A percentile compares a stretch with the other conserved stretches of the same genome.
Evolutionary conservation across 495 filamentous ascomycete species (phyloP).

Genomic region (Bombardia bombarda): DNA sequence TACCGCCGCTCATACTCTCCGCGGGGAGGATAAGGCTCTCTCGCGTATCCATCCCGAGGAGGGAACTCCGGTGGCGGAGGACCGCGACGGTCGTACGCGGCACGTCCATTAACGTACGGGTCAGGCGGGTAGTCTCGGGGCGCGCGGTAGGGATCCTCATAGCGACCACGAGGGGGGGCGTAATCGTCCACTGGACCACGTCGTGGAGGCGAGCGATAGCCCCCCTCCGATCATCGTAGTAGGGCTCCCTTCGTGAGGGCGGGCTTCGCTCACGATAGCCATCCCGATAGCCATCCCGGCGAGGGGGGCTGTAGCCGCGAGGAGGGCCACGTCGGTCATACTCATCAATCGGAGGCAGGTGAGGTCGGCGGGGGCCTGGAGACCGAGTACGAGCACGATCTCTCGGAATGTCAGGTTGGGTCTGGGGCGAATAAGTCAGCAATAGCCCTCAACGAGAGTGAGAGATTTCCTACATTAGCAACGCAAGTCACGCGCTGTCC

Average conservation of each 20-base stretch:
- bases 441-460: background rate
- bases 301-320: constrained; percentile 66
- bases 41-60: constrained; percentile 43
- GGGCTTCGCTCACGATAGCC: constrained; percentile 84
- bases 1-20: constrained; percentile 43
- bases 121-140: constrained; percentile 53
- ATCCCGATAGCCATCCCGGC: constrained; percentile 48
- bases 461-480: constrained; percentile 60
- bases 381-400: constrained; percentile 70
- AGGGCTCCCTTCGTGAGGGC: constrained; percentile 53
- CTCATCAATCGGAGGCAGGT: constrained; percentile 56
- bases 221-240: constrained; percentile 73
- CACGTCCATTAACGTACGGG: constrained; percentile 57
- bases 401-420: constrained; percentile 57
- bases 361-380: constrained; percentile 50
- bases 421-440: constrained; percentile 18
- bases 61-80: constrained; percentile 46
- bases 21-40: constrained; percentile 38
- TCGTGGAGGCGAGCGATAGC: constrained; percentile 67
- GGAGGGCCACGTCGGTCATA: constrained; percentile 73
- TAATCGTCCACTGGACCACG: constrained; percentile 72
- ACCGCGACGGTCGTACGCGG: constrained; percentile 50
- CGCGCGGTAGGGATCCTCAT: constrained; percentile 52
- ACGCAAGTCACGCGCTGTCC: constrained; percentile 72
- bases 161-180: constrained; percentile 53